phyloP scores from a whole-genome alignment of 306 rosid species.

The Cicer bijugum region DNA sequence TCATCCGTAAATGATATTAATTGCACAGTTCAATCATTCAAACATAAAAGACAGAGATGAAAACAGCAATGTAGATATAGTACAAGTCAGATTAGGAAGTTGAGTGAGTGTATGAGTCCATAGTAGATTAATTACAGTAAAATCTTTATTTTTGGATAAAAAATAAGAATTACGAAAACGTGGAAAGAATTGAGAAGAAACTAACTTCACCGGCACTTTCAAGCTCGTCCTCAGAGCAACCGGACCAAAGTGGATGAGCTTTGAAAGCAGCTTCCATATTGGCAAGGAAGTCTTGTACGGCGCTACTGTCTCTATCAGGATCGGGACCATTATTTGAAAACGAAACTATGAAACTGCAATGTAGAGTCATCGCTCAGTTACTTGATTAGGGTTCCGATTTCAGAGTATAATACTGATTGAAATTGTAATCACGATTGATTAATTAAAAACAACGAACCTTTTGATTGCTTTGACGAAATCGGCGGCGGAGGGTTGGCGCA shows the following conservation, averaged over 20 bases:
- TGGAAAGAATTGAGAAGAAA: conserved; percentile 29
- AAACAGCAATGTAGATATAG: conserved; percentile 22
- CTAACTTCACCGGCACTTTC: conserved; percentile 98
- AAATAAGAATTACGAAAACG: not conserved
- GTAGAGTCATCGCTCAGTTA: conserved; percentile 14
- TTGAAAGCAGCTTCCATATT: conserved; percentile 92
- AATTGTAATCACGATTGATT: not conserved
- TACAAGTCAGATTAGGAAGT: not conserved
- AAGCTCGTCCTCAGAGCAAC: conserved; percentile 92
- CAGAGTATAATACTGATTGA: not conserved
- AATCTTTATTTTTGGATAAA: not conserved
- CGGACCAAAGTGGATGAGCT: conserved; percentile 97
- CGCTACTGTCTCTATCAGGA: conserved; percentile 81
- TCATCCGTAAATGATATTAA: not conserved
- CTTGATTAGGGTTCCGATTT: conserved; percentile 40
- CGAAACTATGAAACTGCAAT: conserved; percentile 83
- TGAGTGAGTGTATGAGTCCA: conserved; percentile 10
- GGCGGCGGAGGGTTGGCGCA: conserved; percentile 95
- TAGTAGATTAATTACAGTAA: conserved; percentile 20
- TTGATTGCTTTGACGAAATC: conserved; percentile 97
- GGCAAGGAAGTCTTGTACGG: conserved; percentile 78
- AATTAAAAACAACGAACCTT: conserved; percentile 51
- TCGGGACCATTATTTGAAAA: conserved; percentile 86
- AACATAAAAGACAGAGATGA: conserved; percentile 27
- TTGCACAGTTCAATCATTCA: conserved; percentile 40